These are phyloP conservation scores for Cystobasidium pallidum DNA, from an alignment of 1,284 basidiomycete species.

Conservation along the genomic window DNA sequence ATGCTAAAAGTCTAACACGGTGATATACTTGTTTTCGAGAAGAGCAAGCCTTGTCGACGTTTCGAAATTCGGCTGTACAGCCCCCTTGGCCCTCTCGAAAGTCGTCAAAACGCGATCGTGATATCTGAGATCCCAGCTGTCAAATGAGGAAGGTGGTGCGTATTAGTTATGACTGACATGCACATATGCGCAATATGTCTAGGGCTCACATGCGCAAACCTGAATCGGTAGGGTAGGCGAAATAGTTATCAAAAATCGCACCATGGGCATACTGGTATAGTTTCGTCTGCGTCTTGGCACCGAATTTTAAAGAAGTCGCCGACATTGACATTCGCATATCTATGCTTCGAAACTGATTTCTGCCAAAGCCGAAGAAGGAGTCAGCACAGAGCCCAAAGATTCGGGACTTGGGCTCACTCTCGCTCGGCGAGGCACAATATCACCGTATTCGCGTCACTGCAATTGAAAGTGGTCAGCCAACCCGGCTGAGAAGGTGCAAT, in stretches of 20 bases:
- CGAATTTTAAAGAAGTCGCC: not conserved
- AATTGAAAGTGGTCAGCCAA: no score
- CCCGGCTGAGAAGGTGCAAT: not conserved
- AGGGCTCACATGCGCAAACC: conserved; percentile 23
- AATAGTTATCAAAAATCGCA: conserved; percentile 16
- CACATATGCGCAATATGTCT: not conserved
- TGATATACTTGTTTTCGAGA: no score
- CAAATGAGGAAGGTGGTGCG: no score
- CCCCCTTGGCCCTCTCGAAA: not conserved
- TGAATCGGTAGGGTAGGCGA: conserved; percentile 31
- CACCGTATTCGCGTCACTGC: conserved; percentile 10
- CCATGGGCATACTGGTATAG: conserved; percentile 33
- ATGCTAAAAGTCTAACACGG: no score
- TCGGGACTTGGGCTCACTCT: conserved; percentile 12
- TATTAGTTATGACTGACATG: no score
- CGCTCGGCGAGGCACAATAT: conserved; percentile 24
- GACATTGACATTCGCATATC: conserved; percentile 15
- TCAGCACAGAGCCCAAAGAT: not conserved
- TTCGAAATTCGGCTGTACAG: conserved; percentile 34
- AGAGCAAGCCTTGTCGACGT: conserved; percentile 20
- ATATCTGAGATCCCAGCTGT: conserved; percentile 40
- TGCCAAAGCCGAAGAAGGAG: not conserved
- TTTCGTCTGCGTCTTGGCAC: conserved; percentile 11
- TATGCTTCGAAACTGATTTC: conserved; percentile 35
- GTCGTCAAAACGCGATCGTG: not conserved